Evolutionary conservation across 257 asterid species (phyloP), one percentile per base, ranked within the genome.

Genomic region (Solanum chaucha): DNA sequence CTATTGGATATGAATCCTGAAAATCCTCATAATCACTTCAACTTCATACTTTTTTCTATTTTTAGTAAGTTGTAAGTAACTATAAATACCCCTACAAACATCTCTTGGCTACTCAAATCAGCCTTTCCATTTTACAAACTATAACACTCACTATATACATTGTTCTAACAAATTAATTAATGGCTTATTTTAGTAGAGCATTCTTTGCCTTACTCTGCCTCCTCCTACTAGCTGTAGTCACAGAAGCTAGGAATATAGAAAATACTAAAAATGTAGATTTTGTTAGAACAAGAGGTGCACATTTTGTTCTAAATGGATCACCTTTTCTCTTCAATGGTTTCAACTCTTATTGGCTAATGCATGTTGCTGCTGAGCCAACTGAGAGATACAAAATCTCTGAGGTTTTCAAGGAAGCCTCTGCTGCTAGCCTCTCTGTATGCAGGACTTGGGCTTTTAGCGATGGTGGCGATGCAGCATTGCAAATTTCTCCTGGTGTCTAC

Each of bases 301-400:
- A 83, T 8, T 91, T 92, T 83, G 46, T 87, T 14, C 46, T 88
- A 11, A 40, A 91, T 61, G 88, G 91, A 8, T 85, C 90, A 1
- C 89, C 92, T 0, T 89, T 91, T 84, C 64, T 87, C 1, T 91
- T 93, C 64, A 93, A 89, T 85, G 95, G 95, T 64, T 92, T 91
- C 90, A 92, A 93, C 86, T 89, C 95, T 22, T 93, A 93, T 30
- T 93, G 94, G 95, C 89, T 93, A 90, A 93, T 93, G 95, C 88
- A 86, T 65, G 86, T 93, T 48, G 93, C 94, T 15, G 84, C 90
- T 11, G 87, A 93, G 14, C 94, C 92, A 13, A 68, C 86, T 44
- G 83, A 93, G 36, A 88, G 94, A 68, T 28, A 90, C 68, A 93
- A 90, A 75, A 84, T 93, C 58, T 86, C 95, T 6, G 86, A 87